Evolutionary conservation across 1,139 yeast genomes (phyloP).

Genomic region (Candida sp.): DNA sequence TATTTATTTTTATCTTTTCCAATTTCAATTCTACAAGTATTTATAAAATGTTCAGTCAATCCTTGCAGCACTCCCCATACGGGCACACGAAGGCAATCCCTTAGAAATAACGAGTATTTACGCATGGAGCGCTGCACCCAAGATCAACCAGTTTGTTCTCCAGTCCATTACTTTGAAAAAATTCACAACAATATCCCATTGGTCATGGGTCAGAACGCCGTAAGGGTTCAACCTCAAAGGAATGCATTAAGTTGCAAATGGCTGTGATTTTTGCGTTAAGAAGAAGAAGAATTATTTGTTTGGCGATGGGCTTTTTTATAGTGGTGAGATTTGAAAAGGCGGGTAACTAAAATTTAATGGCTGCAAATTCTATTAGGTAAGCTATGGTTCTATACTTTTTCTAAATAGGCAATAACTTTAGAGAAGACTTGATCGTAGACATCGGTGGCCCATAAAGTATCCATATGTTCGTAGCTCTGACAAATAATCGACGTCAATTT

Average conservation of each 20-base stretch:
- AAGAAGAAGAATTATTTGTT: constrained; percentile 7
- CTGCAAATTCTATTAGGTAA: neutral
- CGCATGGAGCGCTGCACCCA: constrained; percentile 81
- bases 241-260: constrained; percentile 64
- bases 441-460: constrained; percentile 29
- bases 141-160: constrained; percentile 65
- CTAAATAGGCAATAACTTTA: constrained; percentile 9
- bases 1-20: too few species aligned
- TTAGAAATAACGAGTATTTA: constrained; percentile 48
- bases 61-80: constrained; percentile 81
- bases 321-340: constrained; percentile 1
- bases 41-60: constrained; percentile 53
- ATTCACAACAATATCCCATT: constrained; percentile 52
- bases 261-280: constrained; percentile 69
- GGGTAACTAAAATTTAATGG: constrained; percentile 7
- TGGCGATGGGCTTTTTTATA: constrained; percentile 4
- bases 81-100: constrained; percentile 85
- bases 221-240: constrained; percentile 75
- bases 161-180: constrained; percentile 49
- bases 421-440: constrained; percentile 27
- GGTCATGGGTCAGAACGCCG: constrained; percentile 80
- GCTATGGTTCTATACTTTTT: neutral
- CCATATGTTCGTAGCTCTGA: constrained; percentile 33
- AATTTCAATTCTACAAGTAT: too few species aligned
- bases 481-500: constrained; percentile 21